These are phyloP conservation scores for Gardenia jasminoides DNA, from an alignment of 257 asterid genomes.

Conservation along the genomic window DNA sequence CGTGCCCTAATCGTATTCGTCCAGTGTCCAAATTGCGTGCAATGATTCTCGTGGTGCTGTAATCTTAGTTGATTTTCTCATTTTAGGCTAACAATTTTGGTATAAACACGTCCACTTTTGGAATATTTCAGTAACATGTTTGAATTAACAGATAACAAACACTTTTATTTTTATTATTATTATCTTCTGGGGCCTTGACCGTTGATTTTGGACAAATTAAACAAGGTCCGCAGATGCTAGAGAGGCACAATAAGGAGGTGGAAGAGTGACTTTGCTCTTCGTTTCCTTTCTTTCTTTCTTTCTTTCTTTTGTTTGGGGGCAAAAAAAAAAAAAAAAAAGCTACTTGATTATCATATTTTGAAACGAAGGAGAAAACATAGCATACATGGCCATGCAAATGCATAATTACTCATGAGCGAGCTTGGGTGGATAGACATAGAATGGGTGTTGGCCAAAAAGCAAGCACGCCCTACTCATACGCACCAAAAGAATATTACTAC, in stretches of 20 bases:
- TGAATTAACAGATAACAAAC: background rate
- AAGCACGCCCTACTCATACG: background rate
- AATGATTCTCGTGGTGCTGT: background rate
- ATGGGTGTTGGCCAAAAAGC: background rate
- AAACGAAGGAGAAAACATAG: background rate
- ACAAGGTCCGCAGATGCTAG: background rate
- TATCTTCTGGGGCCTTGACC: background rate
- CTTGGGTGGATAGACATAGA: background rate
- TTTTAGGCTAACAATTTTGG: background rate
- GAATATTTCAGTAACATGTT: background rate
- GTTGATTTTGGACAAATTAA: background rate
- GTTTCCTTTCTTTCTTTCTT: too few species aligned
- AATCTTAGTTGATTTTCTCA: background rate
- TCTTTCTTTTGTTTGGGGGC: too few species aligned
- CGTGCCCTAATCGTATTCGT: slow-evolving; percentile 12
- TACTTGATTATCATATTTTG: background rate
- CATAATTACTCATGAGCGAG: background rate
- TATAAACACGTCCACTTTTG: background rate
- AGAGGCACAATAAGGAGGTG: background rate
- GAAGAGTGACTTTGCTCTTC: background rate
- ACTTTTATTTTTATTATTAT: background rate
- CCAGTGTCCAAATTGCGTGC: background rate
- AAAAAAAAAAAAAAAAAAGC: too few species aligned
- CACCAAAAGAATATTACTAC: too few species aligned
- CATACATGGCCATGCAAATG: too few species aligned